A percentile compares a stretch with the other conserved stretches of the same genome.
phyloP scores from a whole-genome alignment of 2,329 filamentous ascomycete genomes.

The Epichloe uncinata region DNA sequence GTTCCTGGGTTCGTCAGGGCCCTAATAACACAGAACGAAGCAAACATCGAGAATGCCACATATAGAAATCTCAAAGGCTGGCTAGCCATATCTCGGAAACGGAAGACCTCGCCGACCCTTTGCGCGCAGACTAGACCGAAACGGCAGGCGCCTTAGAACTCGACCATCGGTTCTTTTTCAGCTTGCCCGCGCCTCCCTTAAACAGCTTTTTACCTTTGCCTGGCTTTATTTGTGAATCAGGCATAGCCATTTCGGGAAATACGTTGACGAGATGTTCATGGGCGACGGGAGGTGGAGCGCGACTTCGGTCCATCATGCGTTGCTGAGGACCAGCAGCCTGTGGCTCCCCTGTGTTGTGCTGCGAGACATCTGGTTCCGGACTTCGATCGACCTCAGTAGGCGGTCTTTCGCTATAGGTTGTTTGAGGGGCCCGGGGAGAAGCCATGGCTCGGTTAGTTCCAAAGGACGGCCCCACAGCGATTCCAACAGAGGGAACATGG shows the following conservation, averaged over 20 bases:
- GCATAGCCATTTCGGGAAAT: slow-evolving; percentile 11
- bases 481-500: background rate
- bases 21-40: background rate
- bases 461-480: background rate
- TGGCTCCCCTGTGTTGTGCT: slow-evolving; percentile 11
- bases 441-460: background rate
- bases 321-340: slow-evolving; percentile 7
- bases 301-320: slow-evolving; percentile 3
- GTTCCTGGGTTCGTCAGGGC: no score
- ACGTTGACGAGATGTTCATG: slow-evolving; percentile 12
- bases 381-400: background rate
- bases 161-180: slow-evolving; percentile 14
- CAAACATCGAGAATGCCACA: background rate
- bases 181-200: slow-evolving; percentile 15
- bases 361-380: background rate
- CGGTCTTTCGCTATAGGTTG: background rate
- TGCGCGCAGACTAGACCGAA: slow-evolving; percentile 2
- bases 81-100: background rate
- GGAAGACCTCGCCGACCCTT: background rate
- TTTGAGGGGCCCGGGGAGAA: background rate
- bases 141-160: slow-evolving; percentile 10
- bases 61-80: background rate
- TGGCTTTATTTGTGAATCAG: slow-evolving; percentile 8
- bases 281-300: slow-evolving; percentile 5
- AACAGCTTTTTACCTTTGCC: slow-evolving; percentile 17